Conservation (phyloP, 2,329 filamentous ascomycete genomes). For the Xenosphaeropsis pyriputrescens region DNA sequence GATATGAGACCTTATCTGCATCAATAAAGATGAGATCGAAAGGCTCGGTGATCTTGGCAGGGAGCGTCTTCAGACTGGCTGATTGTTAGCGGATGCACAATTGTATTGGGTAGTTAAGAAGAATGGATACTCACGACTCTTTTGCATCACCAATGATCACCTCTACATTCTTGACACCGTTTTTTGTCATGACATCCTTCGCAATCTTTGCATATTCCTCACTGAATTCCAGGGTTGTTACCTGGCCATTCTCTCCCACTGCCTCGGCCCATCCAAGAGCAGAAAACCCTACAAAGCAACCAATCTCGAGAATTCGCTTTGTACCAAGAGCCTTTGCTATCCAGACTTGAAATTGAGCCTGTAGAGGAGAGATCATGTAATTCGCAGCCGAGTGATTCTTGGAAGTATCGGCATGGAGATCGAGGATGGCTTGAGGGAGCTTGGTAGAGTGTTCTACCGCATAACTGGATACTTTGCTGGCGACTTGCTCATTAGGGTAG, state of each 20-base stretch:
- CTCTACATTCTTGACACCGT: slow-evolving; percentile 28
- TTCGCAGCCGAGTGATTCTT: slow-evolving; percentile 7
- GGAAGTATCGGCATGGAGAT: slow-evolving; percentile 22
- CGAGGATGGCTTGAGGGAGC: slow-evolving; percentile 25
- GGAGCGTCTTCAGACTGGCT: slow-evolving; percentile 5
- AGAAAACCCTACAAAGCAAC: slow-evolving; percentile 14
- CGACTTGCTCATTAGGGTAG: slow-evolving; percentile 26
- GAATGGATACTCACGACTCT: slow-evolving; percentile 23
- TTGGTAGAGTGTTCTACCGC: slow-evolving; percentile 24
- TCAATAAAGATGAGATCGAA: slow-evolving; percentile 40
- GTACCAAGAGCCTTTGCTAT: slow-evolving; percentile 10
- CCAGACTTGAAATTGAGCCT: slow-evolving; percentile 10
- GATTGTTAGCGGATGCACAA: not conserved
- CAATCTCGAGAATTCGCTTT: slow-evolving; percentile 16
- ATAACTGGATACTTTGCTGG: slow-evolving; percentile 26
- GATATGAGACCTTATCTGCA: slow-evolving; percentile 36
- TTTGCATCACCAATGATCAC: slow-evolving; percentile 30
- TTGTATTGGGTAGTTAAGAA: slow-evolving; percentile 5
- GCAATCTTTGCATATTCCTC: slow-evolving; percentile 27
- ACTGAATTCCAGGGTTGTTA: slow-evolving; percentile 28
- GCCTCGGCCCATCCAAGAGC: slow-evolving; percentile 11
- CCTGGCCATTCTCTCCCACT: slow-evolving; percentile 12
- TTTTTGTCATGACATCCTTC: slow-evolving; percentile 21
- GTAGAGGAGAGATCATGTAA: slow-evolving; percentile 13
- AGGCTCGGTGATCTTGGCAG: slow-evolving; percentile 18